Evolutionary conservation across 2,329 filamentous ascomycete genomes (phyloP).

Genomic region (Colletotrichum sp.): DNA sequence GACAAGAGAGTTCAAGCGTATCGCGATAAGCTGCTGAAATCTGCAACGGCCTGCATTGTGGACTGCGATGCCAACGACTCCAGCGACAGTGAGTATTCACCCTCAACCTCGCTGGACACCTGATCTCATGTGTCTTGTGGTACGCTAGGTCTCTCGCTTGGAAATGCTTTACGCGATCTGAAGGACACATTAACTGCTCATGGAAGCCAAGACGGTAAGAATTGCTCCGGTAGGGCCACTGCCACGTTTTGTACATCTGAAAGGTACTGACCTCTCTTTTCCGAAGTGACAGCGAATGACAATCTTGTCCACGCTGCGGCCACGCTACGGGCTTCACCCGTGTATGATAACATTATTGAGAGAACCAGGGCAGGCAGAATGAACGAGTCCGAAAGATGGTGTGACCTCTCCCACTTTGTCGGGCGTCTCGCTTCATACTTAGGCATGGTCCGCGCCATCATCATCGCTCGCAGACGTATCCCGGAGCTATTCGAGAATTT

Average conservation of each 20-base stretch:
- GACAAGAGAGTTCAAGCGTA: neutral
- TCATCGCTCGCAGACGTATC: constrained; percentile 27
- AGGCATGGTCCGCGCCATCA: constrained; percentile 20
- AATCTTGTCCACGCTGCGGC: neutral
- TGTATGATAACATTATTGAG: neutral
- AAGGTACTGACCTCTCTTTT: neutral
- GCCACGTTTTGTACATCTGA: neutral
- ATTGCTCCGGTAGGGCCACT: neutral
- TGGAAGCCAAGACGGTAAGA: accelerated
- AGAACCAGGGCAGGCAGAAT: constrained; percentile 5
- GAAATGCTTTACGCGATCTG: neutral
- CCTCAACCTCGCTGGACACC: neutral
- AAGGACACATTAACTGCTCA: neutral
- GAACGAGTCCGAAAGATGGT: constrained; percentile 27
- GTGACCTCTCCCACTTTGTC: constrained; percentile 32
- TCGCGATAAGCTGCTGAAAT: neutral
- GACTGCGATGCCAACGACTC: neutral
- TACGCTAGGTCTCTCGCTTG: neutral
- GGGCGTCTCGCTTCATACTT: constrained; percentile 31
- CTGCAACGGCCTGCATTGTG: neutral
- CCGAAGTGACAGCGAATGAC: neutral
- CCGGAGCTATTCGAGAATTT: constrained; percentile 32
- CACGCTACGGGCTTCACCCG: neutral
- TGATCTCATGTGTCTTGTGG: neutral
- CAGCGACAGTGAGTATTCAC: neutral